These are phyloP conservation scores for Stachybotrys chlorohalonatus DNA, from an alignment of 2,329 filamentous ascomycete species.

Conservation along the genomic window DNA sequence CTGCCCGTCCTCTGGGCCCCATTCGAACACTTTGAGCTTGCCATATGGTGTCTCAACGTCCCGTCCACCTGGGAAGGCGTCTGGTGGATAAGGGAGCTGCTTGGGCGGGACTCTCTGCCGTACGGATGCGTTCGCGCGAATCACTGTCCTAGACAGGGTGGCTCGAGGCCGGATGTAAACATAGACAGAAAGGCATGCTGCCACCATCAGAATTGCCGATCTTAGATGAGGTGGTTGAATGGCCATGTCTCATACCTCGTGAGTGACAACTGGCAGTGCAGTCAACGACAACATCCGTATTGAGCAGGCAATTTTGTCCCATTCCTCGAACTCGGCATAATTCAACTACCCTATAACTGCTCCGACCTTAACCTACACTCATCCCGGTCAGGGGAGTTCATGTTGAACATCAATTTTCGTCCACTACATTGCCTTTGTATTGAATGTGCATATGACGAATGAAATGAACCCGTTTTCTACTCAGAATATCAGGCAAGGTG, in stretches of 20 bases:
- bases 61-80: conserved; percentile 59
- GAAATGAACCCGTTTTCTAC: too few species aligned
- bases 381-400: too few species aligned
- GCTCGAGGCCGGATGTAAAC: neutral
- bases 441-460: too few species aligned
- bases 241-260: neutral
- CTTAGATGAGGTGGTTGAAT: neutral
- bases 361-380: too few species aligned
- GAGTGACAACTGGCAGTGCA: neutral
- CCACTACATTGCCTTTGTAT: too few species aligned
- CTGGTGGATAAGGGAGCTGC: conserved; percentile 53
- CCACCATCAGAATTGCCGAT: neutral
- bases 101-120: neutral
- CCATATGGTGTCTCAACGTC: conserved; percentile 65
- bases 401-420: too few species aligned
- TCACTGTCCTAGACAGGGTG: neutral
- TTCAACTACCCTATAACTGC: too few species aligned
- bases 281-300: too few species aligned
- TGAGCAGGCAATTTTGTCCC: too few species aligned
- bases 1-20: conserved; percentile 61
- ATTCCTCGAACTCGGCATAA: too few species aligned
- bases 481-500: too few species aligned
- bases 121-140: neutral
- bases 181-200: neutral
- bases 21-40: conserved; percentile 67